phyloP scores from a whole-genome alignment of 257 asterid genomes.

The Fraxinus excelsior region DNA sequence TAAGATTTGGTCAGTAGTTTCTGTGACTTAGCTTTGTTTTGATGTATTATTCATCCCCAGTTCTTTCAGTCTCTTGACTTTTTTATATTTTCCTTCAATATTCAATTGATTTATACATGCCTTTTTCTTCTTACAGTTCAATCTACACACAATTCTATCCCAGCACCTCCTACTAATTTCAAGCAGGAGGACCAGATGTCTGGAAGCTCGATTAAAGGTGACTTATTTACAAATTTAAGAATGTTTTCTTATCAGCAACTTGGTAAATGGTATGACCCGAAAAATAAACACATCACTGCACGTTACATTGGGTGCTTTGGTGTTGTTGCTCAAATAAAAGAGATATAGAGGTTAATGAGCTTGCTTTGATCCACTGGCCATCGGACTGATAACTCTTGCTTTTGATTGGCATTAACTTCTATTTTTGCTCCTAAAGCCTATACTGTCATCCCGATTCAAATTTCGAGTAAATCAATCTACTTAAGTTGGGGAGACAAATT shows the following conservation, averaged over 20 bases:
- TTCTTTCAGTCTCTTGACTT: not conserved
- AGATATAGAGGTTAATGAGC: not conserved
- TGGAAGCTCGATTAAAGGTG: constrained; percentile 41
- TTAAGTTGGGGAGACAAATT: not conserved
- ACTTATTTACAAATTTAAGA: not conserved
- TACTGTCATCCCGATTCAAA: not conserved
- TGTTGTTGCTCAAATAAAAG: not conserved
- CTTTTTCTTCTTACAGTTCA: constrained; percentile 40
- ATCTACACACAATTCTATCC: constrained; percentile 66
- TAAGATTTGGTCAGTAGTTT: constrained; percentile 7
- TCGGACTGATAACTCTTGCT: not conserved
- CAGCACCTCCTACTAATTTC: constrained; percentile 68
- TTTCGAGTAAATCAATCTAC: not conserved
- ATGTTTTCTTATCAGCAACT: not conserved
- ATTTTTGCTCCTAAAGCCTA: not conserved
- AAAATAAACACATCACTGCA: not conserved
- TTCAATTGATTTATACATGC: constrained; percentile 11
- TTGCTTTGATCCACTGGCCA: constrained; percentile 7
- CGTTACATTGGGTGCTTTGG: not conserved
- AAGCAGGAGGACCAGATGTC: constrained; percentile 73
- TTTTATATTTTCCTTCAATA: constrained; percentile 13
- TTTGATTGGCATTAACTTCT: not conserved
- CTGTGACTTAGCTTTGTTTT: constrained; percentile 14
- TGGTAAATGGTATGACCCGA: not conserved
- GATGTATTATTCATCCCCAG: constrained; percentile 1